phyloP scores from a whole-genome alignment of 257 asterid species.

The Osmanthus fragrans region DNA sequence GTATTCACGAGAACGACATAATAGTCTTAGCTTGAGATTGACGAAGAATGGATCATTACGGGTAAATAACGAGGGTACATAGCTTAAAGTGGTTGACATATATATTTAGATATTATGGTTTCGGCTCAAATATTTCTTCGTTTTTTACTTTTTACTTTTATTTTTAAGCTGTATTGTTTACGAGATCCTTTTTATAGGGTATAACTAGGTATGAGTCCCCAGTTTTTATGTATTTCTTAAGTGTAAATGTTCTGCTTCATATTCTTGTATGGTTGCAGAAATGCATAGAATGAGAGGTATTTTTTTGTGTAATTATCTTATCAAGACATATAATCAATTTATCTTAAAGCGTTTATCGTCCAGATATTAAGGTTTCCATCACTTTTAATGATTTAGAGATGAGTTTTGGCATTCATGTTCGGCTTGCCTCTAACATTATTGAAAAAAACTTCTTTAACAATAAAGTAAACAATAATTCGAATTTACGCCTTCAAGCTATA shows the following conservation, averaged over 20 bases:
- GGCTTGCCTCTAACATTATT: no score
- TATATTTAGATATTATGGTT: neutral
- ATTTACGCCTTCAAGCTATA: no score
- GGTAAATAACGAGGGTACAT: conserved; percentile 25
- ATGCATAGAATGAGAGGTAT: neutral
- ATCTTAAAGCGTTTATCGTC: neutral
- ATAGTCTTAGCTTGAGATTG: conserved; percentile 54
- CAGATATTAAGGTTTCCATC: neutral
- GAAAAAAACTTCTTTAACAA: no score
- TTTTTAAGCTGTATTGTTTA: neutral
- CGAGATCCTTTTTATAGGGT: conserved; percentile 8
- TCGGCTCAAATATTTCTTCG: neutral
- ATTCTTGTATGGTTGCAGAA: conserved; percentile 8
- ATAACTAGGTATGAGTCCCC: neutral
- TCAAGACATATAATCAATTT: neutral
- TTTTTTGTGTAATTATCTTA: neutral
- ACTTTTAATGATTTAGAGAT: no score
- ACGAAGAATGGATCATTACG: conserved; percentile 46
- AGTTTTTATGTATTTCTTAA: conserved; percentile 9
- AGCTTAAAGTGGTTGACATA: neutral
- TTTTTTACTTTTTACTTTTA: neutral
- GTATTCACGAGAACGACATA: conserved; percentile 64
- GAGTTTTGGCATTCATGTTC: no score
- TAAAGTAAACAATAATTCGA: no score
- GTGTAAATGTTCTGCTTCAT: neutral